These are phyloP conservation scores for Trametes cubensis DNA, from an alignment of 768 basidiomycete species.

Conservation along the genomic window DNA sequence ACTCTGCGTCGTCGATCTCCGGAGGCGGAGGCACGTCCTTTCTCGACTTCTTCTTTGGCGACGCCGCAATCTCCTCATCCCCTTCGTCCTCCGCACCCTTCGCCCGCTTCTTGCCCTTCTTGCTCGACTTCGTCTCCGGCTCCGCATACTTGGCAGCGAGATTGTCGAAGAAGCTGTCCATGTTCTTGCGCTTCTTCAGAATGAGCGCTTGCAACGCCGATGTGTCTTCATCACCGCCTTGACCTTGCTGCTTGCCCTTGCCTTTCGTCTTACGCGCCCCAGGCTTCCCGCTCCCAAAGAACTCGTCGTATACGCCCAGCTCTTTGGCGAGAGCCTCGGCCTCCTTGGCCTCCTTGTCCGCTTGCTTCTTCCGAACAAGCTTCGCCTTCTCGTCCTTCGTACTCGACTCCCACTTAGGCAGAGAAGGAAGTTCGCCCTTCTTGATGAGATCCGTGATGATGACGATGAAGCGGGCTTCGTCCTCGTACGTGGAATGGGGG, in stretches of 20 bases:
- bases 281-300: constrained; percentile 77
- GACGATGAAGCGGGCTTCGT: constrained; percentile 82
- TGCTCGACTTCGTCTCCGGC: constrained; percentile 45
- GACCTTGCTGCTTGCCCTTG: constrained; percentile 42
- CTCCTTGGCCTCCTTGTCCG: constrained; percentile 78
- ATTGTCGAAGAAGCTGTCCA: constrained; percentile 72
- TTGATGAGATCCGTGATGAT: constrained; percentile 69
- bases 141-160: constrained; percentile 73
- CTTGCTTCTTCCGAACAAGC: constrained; percentile 70
- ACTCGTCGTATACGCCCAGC: constrained; percentile 93
- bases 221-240: constrained; percentile 55
- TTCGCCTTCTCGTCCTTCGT: constrained; percentile 81
- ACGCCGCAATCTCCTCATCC: constrained; percentile 32
- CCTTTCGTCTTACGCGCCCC: constrained; percentile 58
- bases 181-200: constrained; percentile 70
- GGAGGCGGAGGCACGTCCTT: constrained; percentile 44
- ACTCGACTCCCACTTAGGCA: constrained; percentile 66
- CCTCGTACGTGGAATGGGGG: constrained; percentile 81
- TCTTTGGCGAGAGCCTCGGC: constrained; percentile 85
- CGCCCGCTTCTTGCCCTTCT: constrained; percentile 48
- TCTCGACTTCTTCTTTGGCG: constrained; percentile 50
- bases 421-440: constrained; percentile 55
- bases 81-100: constrained; percentile 49
- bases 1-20: constrained; percentile 69
- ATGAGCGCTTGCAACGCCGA: constrained; percentile 82